These are phyloP conservation scores for Trypanosoma melophagium DNA, from an alignment of 208 protist species.

Conservation along the genomic window DNA sequence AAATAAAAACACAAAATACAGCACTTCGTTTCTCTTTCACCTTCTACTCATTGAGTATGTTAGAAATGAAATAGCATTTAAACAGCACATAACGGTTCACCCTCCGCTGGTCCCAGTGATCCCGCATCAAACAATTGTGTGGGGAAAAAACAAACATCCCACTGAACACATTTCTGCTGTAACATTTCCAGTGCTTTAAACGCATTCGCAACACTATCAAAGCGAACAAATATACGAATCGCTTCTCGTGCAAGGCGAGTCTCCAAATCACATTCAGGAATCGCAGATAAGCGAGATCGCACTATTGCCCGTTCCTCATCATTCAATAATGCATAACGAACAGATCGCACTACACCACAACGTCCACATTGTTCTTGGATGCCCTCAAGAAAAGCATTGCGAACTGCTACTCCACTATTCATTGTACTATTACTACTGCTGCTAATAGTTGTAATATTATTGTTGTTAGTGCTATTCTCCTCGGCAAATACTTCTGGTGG, in stretches of 20 bases:
- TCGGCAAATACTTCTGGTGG: slow-evolving; percentile 17
- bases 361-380: slow-evolving; percentile 48
- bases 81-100: slow-evolving; percentile 29
- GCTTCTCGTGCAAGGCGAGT: slow-evolving; percentile 28
- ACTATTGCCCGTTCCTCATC: slow-evolving; percentile 23
- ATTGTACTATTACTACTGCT: not conserved
- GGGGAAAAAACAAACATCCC: slow-evolving; percentile 66
- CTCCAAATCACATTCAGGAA: slow-evolving; percentile 17
- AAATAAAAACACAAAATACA: too few species aligned
- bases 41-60: not conserved
- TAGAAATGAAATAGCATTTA: slow-evolving; percentile 14
- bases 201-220: slow-evolving; percentile 77
- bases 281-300: slow-evolving; percentile 4
- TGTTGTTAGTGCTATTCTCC: not conserved
- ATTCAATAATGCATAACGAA: slow-evolving; percentile 36
- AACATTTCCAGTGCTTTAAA: slow-evolving; percentile 77
- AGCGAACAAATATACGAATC: slow-evolving; percentile 79
- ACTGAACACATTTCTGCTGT: slow-evolving; percentile 24
- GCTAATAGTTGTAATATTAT: not conserved
- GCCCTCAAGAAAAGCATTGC: slow-evolving; percentile 29
- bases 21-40: too few species aligned
- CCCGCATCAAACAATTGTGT: slow-evolving; percentile 59
- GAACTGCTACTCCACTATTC: too few species aligned
- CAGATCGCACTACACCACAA: slow-evolving; percentile 58
- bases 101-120: slow-evolving; percentile 39